Base-by-base conservation (phyloP, 2,329 filamentous ascomycete species). In the Fusarium sp. region DNA sequence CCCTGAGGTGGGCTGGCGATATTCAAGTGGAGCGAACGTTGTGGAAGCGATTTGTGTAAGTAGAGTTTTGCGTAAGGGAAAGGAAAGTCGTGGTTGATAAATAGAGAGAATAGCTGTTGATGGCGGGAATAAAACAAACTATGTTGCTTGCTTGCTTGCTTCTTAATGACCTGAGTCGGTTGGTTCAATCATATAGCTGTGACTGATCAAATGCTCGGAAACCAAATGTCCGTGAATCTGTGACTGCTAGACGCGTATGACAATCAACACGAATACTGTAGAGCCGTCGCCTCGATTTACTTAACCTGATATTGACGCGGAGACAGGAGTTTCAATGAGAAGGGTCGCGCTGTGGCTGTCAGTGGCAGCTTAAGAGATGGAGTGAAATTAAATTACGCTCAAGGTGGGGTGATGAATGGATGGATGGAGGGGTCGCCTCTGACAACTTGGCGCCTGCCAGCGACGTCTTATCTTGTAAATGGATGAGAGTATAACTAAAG, bases 41-140 rank as follows among this genome's bases (percentile, higher is more conserved):
- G 53, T 69, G 66, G 45, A 69, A 69, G 52, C 35, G 52, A 45
- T 60, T 60, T 51, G 60, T 69, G 49, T 52, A 66, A 66, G 29
- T 31, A 13, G 11, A 17, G 66, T 57, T 57, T 52, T 40, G 15
- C 11, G 35, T n/a, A 35, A 35, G 27, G 43, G 27, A 46, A 49
- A 18, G 31, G 52, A 11, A 17, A 33, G 29, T 31, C 21, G 20
- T 50, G 47, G 49, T 11, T 42, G 29, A 23, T 11, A 25, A 54
- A 42, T 20, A 27, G 11, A 20, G 18, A 29, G 25, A 23, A 36
- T 36, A 27, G 15, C n/a, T 31, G 25, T 41, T 46, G 33, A 37
- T 20, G 13, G 55, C 31, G 37, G 33, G 21, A 35, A 36, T 42
- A 39, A 43, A 31, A 15, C 13, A 33, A 4, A 17, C 14, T n/a